Evolutionary conservation across 1,139 yeast species (phyloP).

Genomic region (Scheffersomyces parashehatae): DNA sequence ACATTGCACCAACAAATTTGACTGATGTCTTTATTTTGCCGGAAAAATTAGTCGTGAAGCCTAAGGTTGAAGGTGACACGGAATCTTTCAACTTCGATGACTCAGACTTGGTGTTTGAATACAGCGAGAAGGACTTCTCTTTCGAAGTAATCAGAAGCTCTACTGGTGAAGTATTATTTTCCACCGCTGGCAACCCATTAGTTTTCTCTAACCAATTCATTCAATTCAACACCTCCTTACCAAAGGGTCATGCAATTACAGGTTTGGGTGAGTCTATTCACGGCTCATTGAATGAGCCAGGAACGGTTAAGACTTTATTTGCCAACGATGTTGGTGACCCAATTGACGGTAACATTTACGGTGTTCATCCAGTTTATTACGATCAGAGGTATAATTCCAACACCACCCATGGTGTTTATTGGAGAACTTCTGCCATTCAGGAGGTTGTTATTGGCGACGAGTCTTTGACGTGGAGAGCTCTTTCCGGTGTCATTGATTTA

Average conservation of each 20-base stretch:
- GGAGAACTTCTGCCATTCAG: constrained; percentile 25
- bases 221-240: constrained; percentile 28
- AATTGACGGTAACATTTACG: constrained; percentile 24
- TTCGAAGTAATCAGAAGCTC: constrained; percentile 25
- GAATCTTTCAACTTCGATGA: constrained; percentile 11
- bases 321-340: constrained; percentile 25
- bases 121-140: constrained; percentile 22
- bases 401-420: constrained; percentile 23
- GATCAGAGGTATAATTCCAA: constrained; percentile 21
- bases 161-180: constrained; percentile 24
- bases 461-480: constrained; percentile 27
- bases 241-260: constrained; percentile 23
- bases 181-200: constrained; percentile 29
- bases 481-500: constrained; percentile 28
- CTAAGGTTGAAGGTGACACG: constrained; percentile 12
- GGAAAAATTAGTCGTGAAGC: constrained; percentile 22
- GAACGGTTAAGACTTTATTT: constrained; percentile 25
- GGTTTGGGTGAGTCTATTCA: constrained; percentile 35
- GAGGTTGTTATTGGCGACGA: constrained; percentile 21
- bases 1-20: constrained; percentile 23
- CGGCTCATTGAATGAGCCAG: constrained; percentile 26
- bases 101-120: constrained; percentile 22
- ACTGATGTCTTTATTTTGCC: constrained; percentile 27
- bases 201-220: constrained; percentile 33
- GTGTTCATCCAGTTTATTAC: constrained; percentile 24